Evolutionary conservation across 2,329 filamentous ascomycete genomes (phyloP).

Genomic region (Aspergillus neoniger): DNA sequence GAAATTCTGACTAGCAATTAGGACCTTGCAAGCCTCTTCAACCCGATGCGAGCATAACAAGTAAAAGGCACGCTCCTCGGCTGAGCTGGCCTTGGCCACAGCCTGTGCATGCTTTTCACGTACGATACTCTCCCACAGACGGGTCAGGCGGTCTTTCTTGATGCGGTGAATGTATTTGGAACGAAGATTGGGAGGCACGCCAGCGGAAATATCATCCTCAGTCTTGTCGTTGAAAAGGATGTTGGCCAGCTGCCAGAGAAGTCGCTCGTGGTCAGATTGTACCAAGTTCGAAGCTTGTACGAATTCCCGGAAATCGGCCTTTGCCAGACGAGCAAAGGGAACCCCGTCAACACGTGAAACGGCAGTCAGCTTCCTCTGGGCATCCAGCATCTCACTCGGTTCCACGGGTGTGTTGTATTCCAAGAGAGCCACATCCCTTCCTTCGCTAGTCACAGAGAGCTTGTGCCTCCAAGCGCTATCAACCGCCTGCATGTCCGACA

Average conservation of each 20-base stretch:
- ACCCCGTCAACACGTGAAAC: slow-evolving; percentile 59
- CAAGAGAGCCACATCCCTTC: slow-evolving; percentile 35
- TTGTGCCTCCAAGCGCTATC: slow-evolving; percentile 54
- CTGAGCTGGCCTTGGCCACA: slow-evolving; percentile 63
- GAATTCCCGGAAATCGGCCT: slow-evolving; percentile 37
- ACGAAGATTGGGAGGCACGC: slow-evolving; percentile 43
- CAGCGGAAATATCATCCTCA: slow-evolving; percentile 48
- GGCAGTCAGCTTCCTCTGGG: slow-evolving; percentile 37
- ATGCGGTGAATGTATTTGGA: slow-evolving; percentile 46
- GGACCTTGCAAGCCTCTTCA: slow-evolving; percentile 76
- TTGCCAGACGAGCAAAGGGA: slow-evolving; percentile 54
- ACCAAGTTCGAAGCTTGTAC: slow-evolving; percentile 31
- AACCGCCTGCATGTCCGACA: slow-evolving; percentile 22
- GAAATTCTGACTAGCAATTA: slow-evolving; percentile 75
- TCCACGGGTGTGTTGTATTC: slow-evolving; percentile 26
- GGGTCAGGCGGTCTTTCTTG: slow-evolving; percentile 50
- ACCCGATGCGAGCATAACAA: slow-evolving; percentile 77
- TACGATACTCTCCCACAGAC: slow-evolving; percentile 45
- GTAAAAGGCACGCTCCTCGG: slow-evolving; percentile 81
- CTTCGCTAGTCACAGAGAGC: slow-evolving; percentile 46
- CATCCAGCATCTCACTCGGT: slow-evolving; percentile 34
- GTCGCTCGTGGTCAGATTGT: slow-evolving; percentile 38
- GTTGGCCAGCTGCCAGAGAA: slow-evolving; percentile 80
- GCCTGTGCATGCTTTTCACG: slow-evolving; percentile 68
- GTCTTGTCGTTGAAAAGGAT: slow-evolving; percentile 77